Evolutionary conservation across 495 filamentous ascomycete species (phyloP).

Genomic region (Aspergillus egyptiacus): DNA sequence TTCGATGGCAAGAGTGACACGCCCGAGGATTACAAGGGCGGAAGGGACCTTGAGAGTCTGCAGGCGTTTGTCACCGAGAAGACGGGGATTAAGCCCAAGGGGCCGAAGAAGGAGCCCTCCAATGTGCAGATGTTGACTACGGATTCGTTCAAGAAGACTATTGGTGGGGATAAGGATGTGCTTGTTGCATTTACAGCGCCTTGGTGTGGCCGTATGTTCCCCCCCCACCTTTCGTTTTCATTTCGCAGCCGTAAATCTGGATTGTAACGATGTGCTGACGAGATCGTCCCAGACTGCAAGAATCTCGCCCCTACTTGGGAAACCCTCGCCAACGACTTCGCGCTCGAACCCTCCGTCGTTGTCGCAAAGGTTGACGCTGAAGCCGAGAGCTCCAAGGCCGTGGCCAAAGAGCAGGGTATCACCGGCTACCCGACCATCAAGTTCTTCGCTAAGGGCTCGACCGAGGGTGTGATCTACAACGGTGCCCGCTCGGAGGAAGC

Average conservation of each 20-base stretch:
- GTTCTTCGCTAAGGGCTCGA: conserved; percentile 90
- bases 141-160: conserved; percentile 61
- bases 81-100: conserved; percentile 74
- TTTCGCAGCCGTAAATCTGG: too few relatives aligned
- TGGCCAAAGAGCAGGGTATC: conserved; percentile 71
- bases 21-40: conserved; percentile 79
- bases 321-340: conserved; percentile 75
- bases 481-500: conserved; percentile 73
- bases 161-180: conserved; percentile 85
- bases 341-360: conserved; percentile 65
- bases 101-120: conserved; percentile 63
- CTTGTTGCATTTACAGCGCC: conserved; percentile 94
- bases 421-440: conserved; percentile 93
- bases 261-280: neutral
- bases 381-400: conserved; percentile 71
- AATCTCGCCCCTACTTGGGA: conserved; percentile 88
- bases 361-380: conserved; percentile 96
- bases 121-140: conserved; percentile 77
- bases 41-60: conserved; percentile 83
- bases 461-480: conserved; percentile 62
- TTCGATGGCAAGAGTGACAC: conserved; percentile 94
- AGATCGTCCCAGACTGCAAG: conserved; percentile 74
- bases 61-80: conserved; percentile 77
- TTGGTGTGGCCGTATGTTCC: conserved; percentile 89
- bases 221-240: conserved; percentile 4